Evolutionary conservation across 768 basidiomycete species (phyloP).

Genomic region (Vararia minispora): DNA sequence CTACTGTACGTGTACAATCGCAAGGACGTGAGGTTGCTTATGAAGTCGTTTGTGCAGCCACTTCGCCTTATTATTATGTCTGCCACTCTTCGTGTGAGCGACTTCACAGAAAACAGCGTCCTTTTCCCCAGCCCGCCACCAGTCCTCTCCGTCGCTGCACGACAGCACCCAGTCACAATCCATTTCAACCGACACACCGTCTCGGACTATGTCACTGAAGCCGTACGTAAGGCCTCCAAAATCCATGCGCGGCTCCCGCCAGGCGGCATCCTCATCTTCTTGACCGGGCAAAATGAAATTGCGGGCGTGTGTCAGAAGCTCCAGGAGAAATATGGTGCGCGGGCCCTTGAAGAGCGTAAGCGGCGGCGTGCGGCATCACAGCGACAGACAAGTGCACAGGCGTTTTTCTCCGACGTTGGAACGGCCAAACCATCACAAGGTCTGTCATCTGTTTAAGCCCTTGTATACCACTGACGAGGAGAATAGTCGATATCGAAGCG

Average conservation of each 20-base stretch:
- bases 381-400: conserved; percentile 4
- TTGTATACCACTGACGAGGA: too few species aligned
- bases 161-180: conserved; percentile 90
- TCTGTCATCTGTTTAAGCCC: conserved; percentile 14
- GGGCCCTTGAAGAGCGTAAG: conserved; percentile 45
- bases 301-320: conserved; percentile 71
- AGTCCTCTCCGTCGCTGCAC: conserved; percentile 76
- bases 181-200: conserved; percentile 86
- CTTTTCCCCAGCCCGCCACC: conserved; percentile 85
- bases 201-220: conserved; percentile 83
- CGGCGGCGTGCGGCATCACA: conserved; percentile 21
- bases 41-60: conserved; percentile 35
- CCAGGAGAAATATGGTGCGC: conserved; percentile 64
- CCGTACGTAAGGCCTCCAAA: conserved; percentile 80
- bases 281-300: conserved; percentile 97
- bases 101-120: conserved; percentile 78
- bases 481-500: conserved; percentile 61
- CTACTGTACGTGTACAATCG: conserved; percentile 40
- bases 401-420: conserved; percentile 3
- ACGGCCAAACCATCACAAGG: conserved; percentile 38
- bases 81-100: conserved; percentile 86
- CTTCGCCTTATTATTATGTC: conserved; percentile 97
- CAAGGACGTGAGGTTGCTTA: background rate
- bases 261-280: conserved; percentile 86
- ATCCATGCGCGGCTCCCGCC: conserved; percentile 89